Evolutionary conservation across 306 rosid genomes (phyloP), one percentile per base, ranked within the genome.

Genomic region (Quercus mongolica): DNA sequence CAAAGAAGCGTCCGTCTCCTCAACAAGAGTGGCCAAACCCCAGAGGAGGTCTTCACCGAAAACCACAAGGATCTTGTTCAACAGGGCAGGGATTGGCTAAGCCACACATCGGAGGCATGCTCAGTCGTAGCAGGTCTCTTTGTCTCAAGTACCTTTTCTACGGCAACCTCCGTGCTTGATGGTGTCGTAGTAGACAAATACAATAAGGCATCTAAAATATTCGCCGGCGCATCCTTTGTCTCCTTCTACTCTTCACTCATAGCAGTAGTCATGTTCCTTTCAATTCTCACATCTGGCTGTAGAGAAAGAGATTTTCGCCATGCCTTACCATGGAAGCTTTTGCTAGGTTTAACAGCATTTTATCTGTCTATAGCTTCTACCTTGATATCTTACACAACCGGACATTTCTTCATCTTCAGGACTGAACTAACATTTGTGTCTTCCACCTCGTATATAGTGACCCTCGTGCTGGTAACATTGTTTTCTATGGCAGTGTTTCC

Each of bases 91-190:
- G 30, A 67, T 1, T 91, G 93, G 96, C 83, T 87, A 3, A 77
- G 68, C 5, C 79, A 13, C 44, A 85, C 89, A 55, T 79, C 92
- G 0, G 81, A 83, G 13, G 84, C 92, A 0, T 89, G 96, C 83
- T 89, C 92, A 0, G 46, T 89, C 19, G 91, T 89, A 57, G 90
- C 90, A 2, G 85, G 89, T 14, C 74, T 91, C 62, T 75, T 91
- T 1, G 96, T 90, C 80, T 73, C 89, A 0, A 87, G 85, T 1
- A 87, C 91, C 52, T 90, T 82, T 21, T 72, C 89, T 69, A 68
- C 82, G 10, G 38, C 86, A 13, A 13, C 82, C 17, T 69, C 78
- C n/a, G 73, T 85, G 19, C 97, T 90, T 0, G 91, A 90, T 2
- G 92, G 83, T 3, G 44, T 31, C 28, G n/a, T n/a, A n/a, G n/a